A percentile compares a stretch with the other conserved stretches of the same genome.
Evolutionary conservation across 1,284 basidiomycete genomes (phyloP).

Genomic region (Kwoniella shivajii): DNA sequence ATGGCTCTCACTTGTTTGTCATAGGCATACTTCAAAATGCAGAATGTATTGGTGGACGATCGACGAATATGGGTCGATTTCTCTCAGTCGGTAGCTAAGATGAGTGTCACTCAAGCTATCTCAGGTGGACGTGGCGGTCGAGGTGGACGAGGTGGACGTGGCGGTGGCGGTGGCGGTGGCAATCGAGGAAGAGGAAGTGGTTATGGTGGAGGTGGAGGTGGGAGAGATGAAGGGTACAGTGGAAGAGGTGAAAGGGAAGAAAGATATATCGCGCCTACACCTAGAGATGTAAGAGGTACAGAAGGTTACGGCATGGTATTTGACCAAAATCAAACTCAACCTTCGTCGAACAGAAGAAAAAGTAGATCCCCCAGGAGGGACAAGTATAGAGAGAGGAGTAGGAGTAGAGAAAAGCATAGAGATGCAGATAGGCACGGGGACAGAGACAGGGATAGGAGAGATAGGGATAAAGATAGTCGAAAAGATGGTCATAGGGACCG

Average conservation of each 20-base stretch:
- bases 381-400: constrained; percentile 7
- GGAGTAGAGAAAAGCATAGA: constrained; percentile 1
- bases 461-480: constrained; percentile 5
- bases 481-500: constrained; percentile 18
- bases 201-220: constrained; percentile 10
- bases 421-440: constrained; percentile 11
- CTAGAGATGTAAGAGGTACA: constrained; percentile 16
- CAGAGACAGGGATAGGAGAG: constrained; percentile 7
- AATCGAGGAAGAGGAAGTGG: constrained; percentile 30
- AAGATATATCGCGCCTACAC: constrained; percentile 9
- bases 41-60: constrained; percentile 98
- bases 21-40: constrained; percentile 99
- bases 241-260: constrained; percentile 7
- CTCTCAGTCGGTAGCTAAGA: constrained; percentile 80
- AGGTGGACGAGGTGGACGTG: constrained; percentile 17
- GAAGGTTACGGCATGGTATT: constrained; percentile 26
- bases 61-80: constrained; percentile 99
- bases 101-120: constrained; percentile 55
- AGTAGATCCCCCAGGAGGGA: constrained; percentile 9
- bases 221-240: background rate
- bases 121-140: constrained; percentile 60
- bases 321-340: background rate
- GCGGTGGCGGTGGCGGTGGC: constrained; percentile 12
- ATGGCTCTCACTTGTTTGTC: background rate
- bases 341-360: background rate